These are phyloP conservation scores for Spergularia marina DNA, from an alignment of 148 eudicot species.

Conservation along the genomic window DNA sequence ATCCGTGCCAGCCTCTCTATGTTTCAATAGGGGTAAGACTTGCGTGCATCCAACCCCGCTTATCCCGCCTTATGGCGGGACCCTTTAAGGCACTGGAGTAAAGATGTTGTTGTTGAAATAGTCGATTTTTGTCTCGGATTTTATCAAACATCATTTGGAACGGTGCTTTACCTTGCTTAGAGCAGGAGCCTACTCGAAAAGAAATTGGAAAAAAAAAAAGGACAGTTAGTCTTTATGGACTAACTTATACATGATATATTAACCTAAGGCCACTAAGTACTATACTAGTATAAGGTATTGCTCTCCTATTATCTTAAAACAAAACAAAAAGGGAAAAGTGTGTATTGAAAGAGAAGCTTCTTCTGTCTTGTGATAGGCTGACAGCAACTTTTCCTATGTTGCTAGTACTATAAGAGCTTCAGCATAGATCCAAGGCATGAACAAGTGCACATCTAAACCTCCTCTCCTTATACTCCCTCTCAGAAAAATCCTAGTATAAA, in stretches of 20 bases:
- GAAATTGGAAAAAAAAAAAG: not conserved
- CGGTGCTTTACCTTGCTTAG: too few relatives aligned
- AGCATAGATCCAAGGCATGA: slow-evolving; percentile 3
- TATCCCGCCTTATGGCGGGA: too few relatives aligned
- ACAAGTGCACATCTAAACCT: slow-evolving; percentile 2
- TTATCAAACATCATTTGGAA: too few relatives aligned
- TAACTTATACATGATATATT: slow-evolving; percentile 11
- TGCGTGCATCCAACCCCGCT: too few relatives aligned
- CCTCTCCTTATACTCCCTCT: not conserved
- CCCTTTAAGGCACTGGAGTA: too few relatives aligned
- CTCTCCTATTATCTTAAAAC: not conserved
- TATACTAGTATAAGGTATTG: slow-evolving; percentile 1
- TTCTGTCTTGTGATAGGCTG: slow-evolving; percentile 28
- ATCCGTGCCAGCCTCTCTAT: too few relatives aligned
- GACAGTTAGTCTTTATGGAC: not conserved
- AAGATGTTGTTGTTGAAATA: too few relatives aligned
- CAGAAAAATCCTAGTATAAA: not conserved
- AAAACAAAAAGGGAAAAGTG: not conserved
- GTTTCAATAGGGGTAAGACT: too few relatives aligned
- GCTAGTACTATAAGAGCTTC: slow-evolving; percentile 28
- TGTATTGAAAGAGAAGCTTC: slow-evolving; percentile 4
- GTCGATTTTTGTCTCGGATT: too few relatives aligned
- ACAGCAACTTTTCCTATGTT: slow-evolving; percentile 17
- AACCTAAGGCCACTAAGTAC: slow-evolving; percentile 11
- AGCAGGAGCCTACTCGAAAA: too few relatives aligned